Conservation (phyloP, 805 yeast genomes). For the Cephaloascus albidus region DNA sequence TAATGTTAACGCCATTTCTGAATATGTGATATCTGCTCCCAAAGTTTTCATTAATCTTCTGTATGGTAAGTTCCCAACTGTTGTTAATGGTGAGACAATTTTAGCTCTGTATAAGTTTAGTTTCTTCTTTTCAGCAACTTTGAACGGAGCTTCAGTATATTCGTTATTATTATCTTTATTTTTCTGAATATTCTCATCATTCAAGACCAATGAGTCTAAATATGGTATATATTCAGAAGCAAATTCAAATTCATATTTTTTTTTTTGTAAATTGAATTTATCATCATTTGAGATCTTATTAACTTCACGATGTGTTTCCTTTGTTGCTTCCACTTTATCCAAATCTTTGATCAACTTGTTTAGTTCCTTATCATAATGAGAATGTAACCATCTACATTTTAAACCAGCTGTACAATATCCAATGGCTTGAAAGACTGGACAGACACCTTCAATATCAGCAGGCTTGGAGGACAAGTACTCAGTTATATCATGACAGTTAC, state of each 20-base stretch:
- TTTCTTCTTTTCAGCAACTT: conserved; percentile 72
- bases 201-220: conserved; percentile 52
- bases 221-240: conserved; percentile 53
- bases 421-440: conserved; percentile 75
- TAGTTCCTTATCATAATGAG: conserved; percentile 50
- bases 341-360: conserved; percentile 34
- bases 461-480: conserved; percentile 59
- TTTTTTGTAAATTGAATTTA: conserved; percentile 47
- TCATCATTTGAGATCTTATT: conserved; percentile 46
- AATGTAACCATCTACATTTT: conserved; percentile 83
- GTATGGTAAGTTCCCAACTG: conserved; percentile 95
- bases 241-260: conserved; percentile 46
- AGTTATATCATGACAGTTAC: conserved; percentile 66
- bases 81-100: conserved; percentile 90
- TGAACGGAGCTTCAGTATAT: conserved; percentile 73
- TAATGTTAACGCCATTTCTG: conserved; percentile 88
- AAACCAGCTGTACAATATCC: conserved; percentile 92
- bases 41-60: conserved; percentile 84
- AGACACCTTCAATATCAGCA: conserved; percentile 61
- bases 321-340: conserved; percentile 23
- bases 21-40: conserved; percentile 89
- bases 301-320: conserved; percentile 41
- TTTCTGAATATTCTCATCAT: conserved; percentile 13
- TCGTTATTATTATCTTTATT: conserved; percentile 24
- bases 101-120: conserved; percentile 64